phyloP scores from a whole-genome alignment of 768 basidiomycete species.

The Collybiopsis confluens region DNA sequence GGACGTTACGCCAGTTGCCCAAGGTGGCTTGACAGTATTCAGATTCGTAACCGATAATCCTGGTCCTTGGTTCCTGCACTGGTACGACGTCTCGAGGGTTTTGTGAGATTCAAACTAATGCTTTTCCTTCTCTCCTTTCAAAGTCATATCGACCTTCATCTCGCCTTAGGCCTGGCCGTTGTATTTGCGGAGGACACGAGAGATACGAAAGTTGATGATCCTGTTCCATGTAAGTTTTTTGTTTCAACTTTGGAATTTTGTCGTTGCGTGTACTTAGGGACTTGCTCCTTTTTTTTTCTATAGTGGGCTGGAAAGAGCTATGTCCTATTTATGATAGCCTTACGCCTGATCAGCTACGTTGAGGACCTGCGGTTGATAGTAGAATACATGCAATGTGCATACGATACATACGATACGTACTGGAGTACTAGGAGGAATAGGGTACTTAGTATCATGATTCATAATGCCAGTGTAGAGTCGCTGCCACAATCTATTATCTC shows the following conservation, averaged over 20 bases:
- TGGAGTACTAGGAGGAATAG: too few species aligned
- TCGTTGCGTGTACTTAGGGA: neutral
- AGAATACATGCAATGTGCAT: too few species aligned
- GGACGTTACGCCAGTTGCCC: constrained; percentile 25
- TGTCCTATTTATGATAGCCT: constrained; percentile 2
- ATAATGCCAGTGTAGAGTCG: too few species aligned
- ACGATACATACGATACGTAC: too few species aligned
- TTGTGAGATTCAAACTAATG: too few species aligned
- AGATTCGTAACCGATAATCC: constrained; percentile 52
- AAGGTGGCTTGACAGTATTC: constrained; percentile 28
- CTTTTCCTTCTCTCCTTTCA: neutral
- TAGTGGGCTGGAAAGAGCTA: neutral
- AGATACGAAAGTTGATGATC: neutral
- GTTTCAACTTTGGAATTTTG: neutral
- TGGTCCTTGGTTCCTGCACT: constrained; percentile 20
- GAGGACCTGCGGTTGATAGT: neutral
- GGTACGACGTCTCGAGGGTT: constrained; percentile 13
- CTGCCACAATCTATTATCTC: too few species aligned
- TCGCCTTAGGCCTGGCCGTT: constrained; percentile 13
- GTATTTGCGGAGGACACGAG: constrained; percentile 8
- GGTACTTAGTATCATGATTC: too few species aligned
- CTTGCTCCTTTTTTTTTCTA: neutral
- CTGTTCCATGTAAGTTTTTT: neutral
- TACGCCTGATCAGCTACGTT: neutral
- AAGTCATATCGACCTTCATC: constrained; percentile 1